Evolutionary conservation across 345 rosid species (phyloP).

Genomic region (Microthlaspi erraticum): DNA sequence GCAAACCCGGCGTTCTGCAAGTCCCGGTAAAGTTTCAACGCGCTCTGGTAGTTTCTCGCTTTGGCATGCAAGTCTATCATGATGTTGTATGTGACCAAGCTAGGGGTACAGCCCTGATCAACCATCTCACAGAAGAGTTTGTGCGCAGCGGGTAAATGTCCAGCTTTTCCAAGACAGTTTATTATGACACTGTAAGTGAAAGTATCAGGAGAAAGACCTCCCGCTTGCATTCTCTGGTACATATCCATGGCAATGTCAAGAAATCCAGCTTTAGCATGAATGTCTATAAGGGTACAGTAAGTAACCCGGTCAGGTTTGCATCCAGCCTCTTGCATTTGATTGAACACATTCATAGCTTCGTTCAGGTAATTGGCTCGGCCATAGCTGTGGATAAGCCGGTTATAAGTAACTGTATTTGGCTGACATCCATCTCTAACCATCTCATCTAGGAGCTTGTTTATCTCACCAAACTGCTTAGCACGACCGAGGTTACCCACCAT

Average conservation of each 20-base stretch:
- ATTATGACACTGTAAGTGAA: constrained; percentile 93
- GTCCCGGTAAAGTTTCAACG: constrained; percentile 76
- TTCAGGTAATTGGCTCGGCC: constrained; percentile 89
- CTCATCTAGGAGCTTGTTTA: constrained; percentile 74
- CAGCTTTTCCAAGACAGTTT: constrained; percentile 97
- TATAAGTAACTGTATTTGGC: constrained; percentile 90
- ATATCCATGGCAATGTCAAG: constrained; percentile 88
- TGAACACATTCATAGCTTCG: constrained; percentile 73
- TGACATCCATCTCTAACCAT: constrained; percentile 83
- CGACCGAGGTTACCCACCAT: constrained; percentile 96
- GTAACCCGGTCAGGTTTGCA: constrained; percentile 93
- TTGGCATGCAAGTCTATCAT: constrained; percentile 93
- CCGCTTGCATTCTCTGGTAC: constrained; percentile 80
- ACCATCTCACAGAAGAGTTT: constrained; percentile 84
- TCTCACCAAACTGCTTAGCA: constrained; percentile 70
- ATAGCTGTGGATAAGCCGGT: constrained; percentile 90
- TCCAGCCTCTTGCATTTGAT: constrained; percentile 75
- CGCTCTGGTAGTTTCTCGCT: constrained; percentile 81
- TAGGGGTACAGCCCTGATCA: constrained; percentile 84
- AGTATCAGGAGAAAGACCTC: constrained; percentile 88
- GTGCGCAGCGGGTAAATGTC: constrained; percentile 79
- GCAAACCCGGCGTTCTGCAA: constrained; percentile 82
- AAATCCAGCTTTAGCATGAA: constrained; percentile 95
- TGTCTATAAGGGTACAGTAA: constrained; percentile 87
- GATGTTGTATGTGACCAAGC: constrained; percentile 81